Evolutionary conservation across 345 rosid species (phyloP), one percentile per base, ranked within the genome.

Genomic region (Streptanthus diversifolius): DNA sequence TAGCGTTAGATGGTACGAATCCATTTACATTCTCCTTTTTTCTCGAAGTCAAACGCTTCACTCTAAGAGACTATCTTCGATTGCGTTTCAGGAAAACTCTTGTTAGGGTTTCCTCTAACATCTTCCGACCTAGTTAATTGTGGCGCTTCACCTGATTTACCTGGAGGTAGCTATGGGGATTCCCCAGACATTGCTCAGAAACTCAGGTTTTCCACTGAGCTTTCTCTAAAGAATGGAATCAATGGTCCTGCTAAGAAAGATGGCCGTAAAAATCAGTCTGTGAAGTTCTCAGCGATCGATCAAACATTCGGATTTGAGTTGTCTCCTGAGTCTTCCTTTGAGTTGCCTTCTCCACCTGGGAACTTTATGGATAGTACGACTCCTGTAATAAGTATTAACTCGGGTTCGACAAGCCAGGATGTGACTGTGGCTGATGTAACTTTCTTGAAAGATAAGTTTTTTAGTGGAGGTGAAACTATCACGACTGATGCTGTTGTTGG

Each of bases 251-350:
- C 58, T 62, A 72, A 51, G 1, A 68, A 68, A 21, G 54, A 36
- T 30, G 55, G 72, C 64, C 79, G 66, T 21, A 88, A 67, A 64
- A 68, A 68, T 21, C 85, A 78, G 22, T 58, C 80, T 45, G 97
- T 91, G 14, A 86, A 89, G 68, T 89, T 89, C 62, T 89, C 98
- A 5, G 70, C 89, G 0, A 70, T 85, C 2, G 79, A 81, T 75
- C 93, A 86, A 78, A 83, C 88, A 18, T 89, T 88, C 21, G 72
- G 72, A 18, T 80, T 59, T 41, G 86, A 83, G 64, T 59, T 80
- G 67, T 82, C 97, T 57, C 92, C 97, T 0, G 90, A 86, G 59
- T 88, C 92, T 62, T 95, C 99, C 25, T 91, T 95, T 11, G 93
- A 88, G 81, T 88, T 95, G 53, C 85, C 82, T 64, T 87, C 84